Evolutionary conservation across 2,329 filamentous ascomycete species (phyloP), one percentile per base, ranked within the genome.

Genomic region (Colletotrichum lentis): DNA sequence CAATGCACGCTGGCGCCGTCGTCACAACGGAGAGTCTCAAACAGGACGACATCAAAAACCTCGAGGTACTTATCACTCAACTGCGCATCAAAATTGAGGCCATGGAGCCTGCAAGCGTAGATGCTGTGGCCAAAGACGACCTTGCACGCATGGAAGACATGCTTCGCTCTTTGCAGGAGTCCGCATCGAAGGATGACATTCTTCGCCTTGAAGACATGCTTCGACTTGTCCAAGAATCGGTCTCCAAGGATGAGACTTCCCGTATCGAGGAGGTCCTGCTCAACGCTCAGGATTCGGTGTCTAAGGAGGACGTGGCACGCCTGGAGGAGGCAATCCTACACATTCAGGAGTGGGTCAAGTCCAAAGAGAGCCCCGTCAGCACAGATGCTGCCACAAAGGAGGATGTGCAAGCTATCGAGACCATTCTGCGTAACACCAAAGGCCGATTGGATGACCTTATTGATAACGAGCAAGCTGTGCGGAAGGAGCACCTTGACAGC

Each of bases 351-450:
- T 83, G 85, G 10, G 82, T 92, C n/a, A 67, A 56, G 22, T 31
- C 43, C n/a, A 63, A 67, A 35, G 47, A 44, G 14, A 63, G 71
- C 43, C 41, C 78, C 66, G 46, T 59, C 16, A 64, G 70, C 5
- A 74, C 73, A 3, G 88, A 89, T 44, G 77, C 84, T 2, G 89
- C 91, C 6, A 88, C 85, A 39, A 92, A 92, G 75, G 93, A 97
- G 72, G 94, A 98, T 73, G 92, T 94, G 0, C 89, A 95, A 69
- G 93, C 93, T 12, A 94, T 98, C 67, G 95, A 97, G 78, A 96
- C 91, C 0, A 89, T 98, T 56, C 84, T 98, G 14, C 89, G 91
- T 49, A 97, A 97, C 76, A 94, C 94, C 39, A 97, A 97, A 77
- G 89, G 90, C 5, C 92, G 92, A 54, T 82, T 98, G 11, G 95